phyloP scores from a whole-genome alignment of 306 rosid genomes.

The Hippophae rhamnoides region DNA sequence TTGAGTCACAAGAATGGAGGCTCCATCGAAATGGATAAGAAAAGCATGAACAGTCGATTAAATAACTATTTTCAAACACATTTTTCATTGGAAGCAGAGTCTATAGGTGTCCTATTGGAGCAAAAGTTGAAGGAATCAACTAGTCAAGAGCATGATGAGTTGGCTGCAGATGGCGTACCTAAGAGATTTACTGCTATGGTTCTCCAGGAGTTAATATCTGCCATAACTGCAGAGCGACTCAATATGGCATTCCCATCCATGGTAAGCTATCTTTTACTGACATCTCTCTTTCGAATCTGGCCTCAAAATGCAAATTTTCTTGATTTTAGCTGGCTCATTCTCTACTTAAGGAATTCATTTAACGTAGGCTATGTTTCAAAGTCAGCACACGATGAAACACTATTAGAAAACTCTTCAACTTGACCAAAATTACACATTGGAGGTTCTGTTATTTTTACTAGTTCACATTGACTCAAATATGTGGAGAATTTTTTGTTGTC shows the following conservation, averaged over 20 bases:
- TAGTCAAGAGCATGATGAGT: conserved; percentile 44
- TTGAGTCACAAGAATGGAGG: conserved; percentile 32
- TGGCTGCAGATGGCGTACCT: conserved; percentile 30
- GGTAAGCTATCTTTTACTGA: conserved; percentile 28
- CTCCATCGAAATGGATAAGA: conserved; percentile 25
- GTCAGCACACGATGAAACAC: too few species aligned
- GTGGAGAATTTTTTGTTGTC: too few species aligned
- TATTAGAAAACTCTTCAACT: too few species aligned
- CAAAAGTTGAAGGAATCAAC: conserved; percentile 68
- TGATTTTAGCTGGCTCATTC: too few species aligned
- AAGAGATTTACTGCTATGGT: conserved; percentile 46
- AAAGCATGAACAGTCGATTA: conserved; percentile 19
- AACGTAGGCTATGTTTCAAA: too few species aligned
- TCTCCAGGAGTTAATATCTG: conserved; percentile 71
- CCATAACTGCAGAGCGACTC: conserved; percentile 44
- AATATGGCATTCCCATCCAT: conserved; percentile 14
- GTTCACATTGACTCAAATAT: too few species aligned
- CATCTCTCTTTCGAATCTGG: background rate
- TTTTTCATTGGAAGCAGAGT: conserved; percentile 40
- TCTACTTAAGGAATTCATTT: too few species aligned
- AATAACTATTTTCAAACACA: conserved; percentile 28
- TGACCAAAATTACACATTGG: too few species aligned
- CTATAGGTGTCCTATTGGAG: conserved; percentile 57
- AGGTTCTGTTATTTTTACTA: too few species aligned
- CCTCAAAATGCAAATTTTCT: too few species aligned